A percentile compares a stretch with the other conserved stretches of the same genome.
These are phyloP conservation scores for Colletotrichum gloeosporioides DNA, from an alignment of 2,329 filamentous ascomycete genomes.

Conservation along the genomic window DNA sequence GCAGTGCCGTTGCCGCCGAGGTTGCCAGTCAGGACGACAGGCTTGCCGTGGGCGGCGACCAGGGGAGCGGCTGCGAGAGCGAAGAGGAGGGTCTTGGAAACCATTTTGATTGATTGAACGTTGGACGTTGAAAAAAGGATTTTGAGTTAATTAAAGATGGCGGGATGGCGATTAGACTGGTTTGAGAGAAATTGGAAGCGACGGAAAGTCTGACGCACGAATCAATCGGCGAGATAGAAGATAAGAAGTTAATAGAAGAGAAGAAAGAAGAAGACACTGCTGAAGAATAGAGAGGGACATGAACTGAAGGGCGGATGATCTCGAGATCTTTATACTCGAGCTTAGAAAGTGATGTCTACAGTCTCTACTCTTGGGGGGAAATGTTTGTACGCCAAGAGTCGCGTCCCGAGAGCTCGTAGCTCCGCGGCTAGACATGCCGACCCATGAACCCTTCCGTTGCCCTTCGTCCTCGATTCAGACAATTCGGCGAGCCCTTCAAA, in stretches of 20 bases:
- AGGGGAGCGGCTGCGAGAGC: slow-evolving; percentile 29
- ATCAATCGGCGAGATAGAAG: slow-evolving; percentile 14
- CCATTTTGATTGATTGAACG: slow-evolving; percentile 13
- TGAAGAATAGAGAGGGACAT: neutral
- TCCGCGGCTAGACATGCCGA: neutral
- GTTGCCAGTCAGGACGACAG: slow-evolving; percentile 31
- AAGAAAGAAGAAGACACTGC: neutral
- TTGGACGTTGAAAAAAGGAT: neutral
- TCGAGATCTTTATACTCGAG: slow-evolving; percentile 1
- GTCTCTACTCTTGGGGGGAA: neutral
- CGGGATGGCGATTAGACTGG: neutral
- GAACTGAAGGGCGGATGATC: neutral
- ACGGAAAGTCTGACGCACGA: neutral
- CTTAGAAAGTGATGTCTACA: neutral
- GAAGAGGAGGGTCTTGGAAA: slow-evolving; percentile 23
- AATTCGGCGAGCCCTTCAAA: neutral
- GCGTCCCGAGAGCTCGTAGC: neutral
- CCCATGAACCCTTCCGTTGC: neutral
- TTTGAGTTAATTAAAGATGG: neutral
- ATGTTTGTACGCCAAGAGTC: neutral
- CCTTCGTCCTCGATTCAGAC: neutral
- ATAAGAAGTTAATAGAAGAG: neutral
- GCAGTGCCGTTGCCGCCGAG: slow-evolving; percentile 43
- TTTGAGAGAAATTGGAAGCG: neutral
- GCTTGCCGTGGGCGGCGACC: slow-evolving; percentile 35